Evolutionary conservation across 805 yeast genomes (phyloP).

Genomic region (Lipomyces mesembrius): DNA sequence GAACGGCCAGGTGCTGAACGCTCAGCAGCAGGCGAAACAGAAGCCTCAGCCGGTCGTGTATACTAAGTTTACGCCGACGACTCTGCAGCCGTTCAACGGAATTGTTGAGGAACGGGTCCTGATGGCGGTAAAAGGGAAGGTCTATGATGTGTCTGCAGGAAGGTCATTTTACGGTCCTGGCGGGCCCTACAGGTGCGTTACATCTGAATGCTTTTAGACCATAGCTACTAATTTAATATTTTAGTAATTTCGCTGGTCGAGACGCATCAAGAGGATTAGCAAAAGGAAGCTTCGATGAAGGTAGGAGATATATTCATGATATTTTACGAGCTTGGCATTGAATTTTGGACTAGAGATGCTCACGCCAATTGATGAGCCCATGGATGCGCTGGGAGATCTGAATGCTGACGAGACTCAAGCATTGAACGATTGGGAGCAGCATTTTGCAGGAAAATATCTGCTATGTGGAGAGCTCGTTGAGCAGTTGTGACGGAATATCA

Average conservation of each 20-base stretch:
- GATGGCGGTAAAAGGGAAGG: slow-evolving; percentile 73
- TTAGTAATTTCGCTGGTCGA: slow-evolving; percentile 66
- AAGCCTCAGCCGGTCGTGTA: slow-evolving; percentile 42
- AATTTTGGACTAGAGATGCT: slow-evolving; percentile 51
- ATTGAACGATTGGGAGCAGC: slow-evolving; percentile 82
- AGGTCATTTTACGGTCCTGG: slow-evolving; percentile 78
- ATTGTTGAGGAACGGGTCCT: slow-evolving; percentile 54
- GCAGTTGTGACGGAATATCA: slow-evolving; percentile 9
- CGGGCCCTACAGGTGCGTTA: slow-evolving; percentile 57
- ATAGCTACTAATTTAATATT: background rate
- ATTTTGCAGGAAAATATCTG: slow-evolving; percentile 80
- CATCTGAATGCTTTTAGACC: background rate
- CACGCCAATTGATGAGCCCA: slow-evolving; percentile 72
- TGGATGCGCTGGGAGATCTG: slow-evolving; percentile 72
- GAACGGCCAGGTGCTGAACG: slow-evolving; percentile 5
- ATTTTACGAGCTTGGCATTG: background rate
- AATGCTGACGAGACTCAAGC: slow-evolving; percentile 63
- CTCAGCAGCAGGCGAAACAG: slow-evolving; percentile 13
- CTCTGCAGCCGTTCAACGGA: slow-evolving; percentile 72
- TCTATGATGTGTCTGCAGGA: slow-evolving; percentile 78
- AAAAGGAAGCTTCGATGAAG: slow-evolving; percentile 56
- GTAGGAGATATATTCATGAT: slow-evolving; percentile 6
- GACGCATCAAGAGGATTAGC: slow-evolving; percentile 82
- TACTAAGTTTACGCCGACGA: slow-evolving; percentile 68
- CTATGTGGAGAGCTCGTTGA: slow-evolving; percentile 70